Conservation (phyloP, 1,284 basidiomycete species). For the Ustilago trichophora region DNA sequence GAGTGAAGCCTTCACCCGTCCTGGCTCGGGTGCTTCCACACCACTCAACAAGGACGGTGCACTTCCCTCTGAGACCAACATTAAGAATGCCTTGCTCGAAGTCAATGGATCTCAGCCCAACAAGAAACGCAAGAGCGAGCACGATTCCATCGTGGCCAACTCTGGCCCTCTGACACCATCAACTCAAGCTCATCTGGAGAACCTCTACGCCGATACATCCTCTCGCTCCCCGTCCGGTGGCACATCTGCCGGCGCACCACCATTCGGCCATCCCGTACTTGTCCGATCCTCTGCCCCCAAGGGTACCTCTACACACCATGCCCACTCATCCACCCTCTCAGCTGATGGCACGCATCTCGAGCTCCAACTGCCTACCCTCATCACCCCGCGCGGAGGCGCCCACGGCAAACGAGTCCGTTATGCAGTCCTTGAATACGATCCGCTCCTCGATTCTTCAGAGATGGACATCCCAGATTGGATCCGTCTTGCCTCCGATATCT, state of each 20-base stretch:
- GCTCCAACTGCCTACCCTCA: conserved; percentile 54
- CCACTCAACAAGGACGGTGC: conserved; percentile 15
- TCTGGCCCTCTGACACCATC: conserved; percentile 16
- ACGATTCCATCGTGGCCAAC: background rate
- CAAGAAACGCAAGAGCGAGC: conserved; percentile 24
- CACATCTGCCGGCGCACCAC: conserved; percentile 16
- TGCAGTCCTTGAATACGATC: conserved; percentile 61
- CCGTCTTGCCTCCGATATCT: conserved; percentile 85
- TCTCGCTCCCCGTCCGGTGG: conserved; percentile 16
- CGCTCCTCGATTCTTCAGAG: conserved; percentile 84
- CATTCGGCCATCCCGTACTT: conserved; percentile 43
- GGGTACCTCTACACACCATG: conserved; percentile 52
- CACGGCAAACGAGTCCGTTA: conserved; percentile 53
- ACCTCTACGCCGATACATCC: conserved; percentile 28
- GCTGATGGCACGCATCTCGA: conserved; percentile 49
- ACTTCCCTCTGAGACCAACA: background rate
- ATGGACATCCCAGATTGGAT: conserved; percentile 81
- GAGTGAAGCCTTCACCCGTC: conserved; percentile 54
- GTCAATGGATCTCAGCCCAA: conserved; percentile 8
- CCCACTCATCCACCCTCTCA: conserved; percentile 31
- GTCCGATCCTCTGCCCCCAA: conserved; percentile 51
- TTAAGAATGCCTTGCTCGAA: conserved; percentile 1
- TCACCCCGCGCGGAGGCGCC: conserved; percentile 48
- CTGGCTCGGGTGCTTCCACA: conserved; percentile 44
- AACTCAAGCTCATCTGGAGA: conserved; percentile 27